phyloP scores from a whole-genome alignment of 2,329 filamentous ascomycete genomes.

The Verruconis gallopava region DNA sequence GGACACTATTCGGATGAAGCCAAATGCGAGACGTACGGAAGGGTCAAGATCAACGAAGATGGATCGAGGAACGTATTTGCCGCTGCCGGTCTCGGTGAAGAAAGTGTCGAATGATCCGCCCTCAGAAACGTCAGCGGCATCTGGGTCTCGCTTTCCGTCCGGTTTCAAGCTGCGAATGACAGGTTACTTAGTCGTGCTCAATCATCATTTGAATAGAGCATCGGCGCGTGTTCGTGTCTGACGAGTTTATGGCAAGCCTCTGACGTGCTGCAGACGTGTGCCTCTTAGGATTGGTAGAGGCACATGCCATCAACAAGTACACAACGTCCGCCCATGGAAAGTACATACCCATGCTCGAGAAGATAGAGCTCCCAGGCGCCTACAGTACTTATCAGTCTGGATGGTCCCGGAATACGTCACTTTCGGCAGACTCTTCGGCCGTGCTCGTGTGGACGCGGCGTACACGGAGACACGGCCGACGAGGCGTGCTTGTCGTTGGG shows the following conservation, averaged over 20 bases:
- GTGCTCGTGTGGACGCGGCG: too few species aligned
- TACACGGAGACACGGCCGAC: slow-evolving; percentile 1
- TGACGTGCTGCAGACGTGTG: neutral
- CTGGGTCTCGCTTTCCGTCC: slow-evolving; percentile 52
- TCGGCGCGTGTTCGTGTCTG: slow-evolving; percentile 3
- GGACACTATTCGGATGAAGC: neutral
- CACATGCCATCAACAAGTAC: too few species aligned
- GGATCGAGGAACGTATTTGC: slow-evolving; percentile 60
- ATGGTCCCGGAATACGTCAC: neutral
- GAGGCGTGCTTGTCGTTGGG: slow-evolving; percentile 10
- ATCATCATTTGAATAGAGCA: too few species aligned
- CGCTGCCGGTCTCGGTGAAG: slow-evolving; percentile 58
- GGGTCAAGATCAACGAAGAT: slow-evolving; percentile 63
- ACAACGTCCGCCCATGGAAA: too few species aligned
- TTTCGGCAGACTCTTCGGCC: too few species aligned
- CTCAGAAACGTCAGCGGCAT: slow-evolving; percentile 44
- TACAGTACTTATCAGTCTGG: neutral
- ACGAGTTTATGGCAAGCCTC: too few species aligned
- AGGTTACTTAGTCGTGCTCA: slow-evolving; percentile 43
- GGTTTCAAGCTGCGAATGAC: slow-evolving; percentile 57
- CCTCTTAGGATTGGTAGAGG: neutral
- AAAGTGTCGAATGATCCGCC: slow-evolving; percentile 58
- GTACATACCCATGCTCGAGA: neutral
- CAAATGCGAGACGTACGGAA: slow-evolving; percentile 44
- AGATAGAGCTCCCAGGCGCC: neutral